phyloP scores from a whole-genome alignment of 331 rosid genomes.

The Stylosanthes scabra region DNA sequence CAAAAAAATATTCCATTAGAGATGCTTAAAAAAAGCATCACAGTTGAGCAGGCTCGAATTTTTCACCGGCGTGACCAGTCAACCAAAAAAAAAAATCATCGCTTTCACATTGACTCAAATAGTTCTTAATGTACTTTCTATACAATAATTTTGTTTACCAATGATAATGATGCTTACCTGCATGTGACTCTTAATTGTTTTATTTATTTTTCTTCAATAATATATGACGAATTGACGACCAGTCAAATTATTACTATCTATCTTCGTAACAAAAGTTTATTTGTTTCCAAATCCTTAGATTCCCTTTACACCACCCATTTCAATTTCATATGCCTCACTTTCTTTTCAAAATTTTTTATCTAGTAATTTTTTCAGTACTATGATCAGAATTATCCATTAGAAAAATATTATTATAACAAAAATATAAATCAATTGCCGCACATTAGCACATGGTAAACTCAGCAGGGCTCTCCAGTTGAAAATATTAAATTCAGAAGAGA shows the following conservation, averaged over 20 bases:
- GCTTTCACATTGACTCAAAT: slow-evolving; percentile 38
- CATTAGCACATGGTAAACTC: slow-evolving; percentile 65
- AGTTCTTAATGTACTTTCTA: slow-evolving; percentile 14
- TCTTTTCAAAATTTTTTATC: background rate
- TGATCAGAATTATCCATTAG: too few relatives aligned
- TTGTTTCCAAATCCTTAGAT: slow-evolving; percentile 46
- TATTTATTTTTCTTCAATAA: slow-evolving; percentile 26
- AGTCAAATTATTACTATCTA: slow-evolving; percentile 57
- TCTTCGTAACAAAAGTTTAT: slow-evolving; percentile 44
- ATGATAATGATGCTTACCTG: slow-evolving; percentile 34
- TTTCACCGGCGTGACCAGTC: slow-evolving; percentile 32
- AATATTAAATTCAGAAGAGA: slow-evolving; percentile 40
- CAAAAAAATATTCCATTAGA: too few relatives aligned
- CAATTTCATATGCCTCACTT: slow-evolving; percentile 16
- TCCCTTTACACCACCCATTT: slow-evolving; percentile 35
- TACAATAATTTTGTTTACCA: slow-evolving; percentile 38
- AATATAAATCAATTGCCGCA: slow-evolving; percentile 47
- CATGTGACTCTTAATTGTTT: slow-evolving; percentile 44
- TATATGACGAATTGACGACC: slow-evolving; percentile 46
- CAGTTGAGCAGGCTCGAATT: slow-evolving; percentile 5
- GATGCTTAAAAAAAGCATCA: too few relatives aligned
- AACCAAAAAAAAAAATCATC: slow-evolving; percentile 23
- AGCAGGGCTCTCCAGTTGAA: slow-evolving; percentile 33
- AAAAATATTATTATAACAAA: background rate
- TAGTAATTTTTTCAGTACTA: background rate